Base-by-base conservation (phyloP, 306 rosid genomes). In the Citrullus colocynthis region DNA sequence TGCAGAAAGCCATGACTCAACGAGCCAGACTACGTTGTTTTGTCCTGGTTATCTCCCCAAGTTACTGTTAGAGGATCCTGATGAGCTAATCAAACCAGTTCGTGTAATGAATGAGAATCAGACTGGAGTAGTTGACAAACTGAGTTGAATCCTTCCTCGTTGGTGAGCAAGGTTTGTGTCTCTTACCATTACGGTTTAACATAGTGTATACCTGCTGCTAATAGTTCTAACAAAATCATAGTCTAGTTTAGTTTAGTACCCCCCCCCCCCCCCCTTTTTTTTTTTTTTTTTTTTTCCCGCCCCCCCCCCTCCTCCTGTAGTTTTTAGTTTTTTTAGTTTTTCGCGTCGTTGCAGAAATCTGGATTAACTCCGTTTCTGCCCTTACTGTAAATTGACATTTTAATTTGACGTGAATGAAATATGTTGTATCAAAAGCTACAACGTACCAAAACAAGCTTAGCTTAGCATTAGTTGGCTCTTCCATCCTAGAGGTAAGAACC, bases 31-130 rank as follows among this genome's bases (percentile, higher is more conserved):
- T 74, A 80, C 85, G 24, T 41, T 79, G 13, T 78, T 81, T 44
- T 74, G 78, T 63, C 88, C 87, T 65, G 78, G 83, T 52, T 87
- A 85, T 74, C 34, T 74, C 20, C 73, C 86, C 12, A 88, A 89
- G 75, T 63, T 80, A 9, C 78, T 85, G 18, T 57, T 84, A 56
- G 90, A 88, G 34, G 87, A 84, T 84, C 80, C 78, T 52, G 96
- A 87, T 75, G 88, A 86, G 61, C 84, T 79, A 52, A 85, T 87
- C 52, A 87, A 90, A 85, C 96, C 92, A 2, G 16, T 88, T 81
- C 85, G 80, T n/a, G 58, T 91, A 74, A 80, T 90, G 90, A 60
- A 59, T 20, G 60, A 71, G 66, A 79, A 78, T 28, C 56, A 64
- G 61, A 77, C 72, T 9, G 21, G 79, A 72, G 54, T 59, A 75